A percentile compares a stretch with the other conserved stretches of the same genome.
Conservation (phyloP, 108 stramenopile genomes). For the Fragilaria crotonensis region DNA sequence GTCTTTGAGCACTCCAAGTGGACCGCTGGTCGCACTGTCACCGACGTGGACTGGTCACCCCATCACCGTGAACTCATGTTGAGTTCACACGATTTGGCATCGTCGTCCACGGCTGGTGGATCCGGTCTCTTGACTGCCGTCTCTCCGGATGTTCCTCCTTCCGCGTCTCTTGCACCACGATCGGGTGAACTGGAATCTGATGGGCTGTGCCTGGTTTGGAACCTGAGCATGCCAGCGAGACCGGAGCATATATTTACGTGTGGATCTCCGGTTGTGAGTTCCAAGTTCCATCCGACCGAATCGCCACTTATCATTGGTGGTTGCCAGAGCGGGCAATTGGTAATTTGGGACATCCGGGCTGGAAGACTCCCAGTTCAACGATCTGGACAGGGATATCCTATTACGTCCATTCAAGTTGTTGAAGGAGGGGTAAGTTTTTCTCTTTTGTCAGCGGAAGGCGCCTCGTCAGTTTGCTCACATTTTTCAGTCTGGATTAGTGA, state of each 20-base stretch:
- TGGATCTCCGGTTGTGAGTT: slow-evolving; percentile 66
- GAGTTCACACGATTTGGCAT: slow-evolving; percentile 55
- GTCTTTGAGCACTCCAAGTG: slow-evolving; percentile 62
- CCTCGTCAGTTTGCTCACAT: slow-evolving; percentile 3
- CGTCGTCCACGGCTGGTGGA: slow-evolving; percentile 23
- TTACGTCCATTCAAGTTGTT: slow-evolving; percentile 49
- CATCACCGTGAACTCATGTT: slow-evolving; percentile 71
- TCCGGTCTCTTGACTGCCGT: slow-evolving; percentile 36
- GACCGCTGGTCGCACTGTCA: slow-evolving; percentile 62
- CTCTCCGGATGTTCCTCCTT: slow-evolving; percentile 57
- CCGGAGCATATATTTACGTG: slow-evolving; percentile 85
- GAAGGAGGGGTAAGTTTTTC: slow-evolving; percentile 58
- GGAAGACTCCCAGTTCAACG: slow-evolving; percentile 81
- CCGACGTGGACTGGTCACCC: slow-evolving; percentile 82
- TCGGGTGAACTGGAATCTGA: slow-evolving; percentile 48
- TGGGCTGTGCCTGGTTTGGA: slow-evolving; percentile 76
- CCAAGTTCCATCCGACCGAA: slow-evolving; percentile 79
- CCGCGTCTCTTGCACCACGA: slow-evolving; percentile 50
- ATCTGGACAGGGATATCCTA: slow-evolving; percentile 68
- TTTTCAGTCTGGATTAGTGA: slow-evolving; percentile 56
- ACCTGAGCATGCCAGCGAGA: slow-evolving; percentile 71
- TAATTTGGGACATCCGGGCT: slow-evolving; percentile 81
- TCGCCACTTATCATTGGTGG: slow-evolving; percentile 74
- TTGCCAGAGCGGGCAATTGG: slow-evolving; percentile 70
- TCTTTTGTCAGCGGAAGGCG: neutral